phyloP scores from a whole-genome alignment of 83 land plant species.

The Diphasiastrum complanatum region DNA sequence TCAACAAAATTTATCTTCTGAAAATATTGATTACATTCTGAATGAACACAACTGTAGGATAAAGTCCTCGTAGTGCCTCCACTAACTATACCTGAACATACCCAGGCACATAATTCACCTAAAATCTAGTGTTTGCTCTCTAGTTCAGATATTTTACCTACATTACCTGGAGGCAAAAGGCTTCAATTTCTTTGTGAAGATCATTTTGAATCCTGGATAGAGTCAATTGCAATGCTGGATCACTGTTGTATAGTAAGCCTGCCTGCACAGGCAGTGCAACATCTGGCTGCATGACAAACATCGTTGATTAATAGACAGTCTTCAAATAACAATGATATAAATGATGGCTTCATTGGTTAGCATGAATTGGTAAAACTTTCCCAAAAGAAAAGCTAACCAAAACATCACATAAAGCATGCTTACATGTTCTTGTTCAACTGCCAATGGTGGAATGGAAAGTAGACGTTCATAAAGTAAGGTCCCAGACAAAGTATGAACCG shows the following conservation, averaged over 20 bases:
- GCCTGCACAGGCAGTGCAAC: slow-evolving; percentile 73
- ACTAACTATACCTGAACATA: too few species aligned
- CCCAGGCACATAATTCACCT: too few species aligned
- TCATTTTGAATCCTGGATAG: slow-evolving; percentile 49
- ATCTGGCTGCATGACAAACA: slow-evolving; percentile 66
- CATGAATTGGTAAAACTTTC: slow-evolving; percentile 4
- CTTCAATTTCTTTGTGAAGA: slow-evolving; percentile 89
- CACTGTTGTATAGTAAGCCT: slow-evolving; percentile 35
- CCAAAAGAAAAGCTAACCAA: neutral
- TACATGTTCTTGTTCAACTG: slow-evolving; percentile 88
- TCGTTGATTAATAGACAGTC: neutral
- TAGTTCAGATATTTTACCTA: too few species aligned
- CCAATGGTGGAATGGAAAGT: slow-evolving; percentile 64
- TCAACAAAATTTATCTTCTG: too few species aligned
- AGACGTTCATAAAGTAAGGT: slow-evolving; percentile 61
- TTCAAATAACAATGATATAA: neutral
- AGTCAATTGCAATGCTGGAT: slow-evolving; percentile 41
- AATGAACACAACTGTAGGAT: too few species aligned
- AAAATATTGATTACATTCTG: too few species aligned
- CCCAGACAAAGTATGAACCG: slow-evolving; percentile 56
- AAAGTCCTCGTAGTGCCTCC: too few species aligned
- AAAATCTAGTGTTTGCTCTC: too few species aligned
- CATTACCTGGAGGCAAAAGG: slow-evolving; percentile 88
- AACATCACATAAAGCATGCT: neutral
- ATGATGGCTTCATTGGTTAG: neutral